A percentile compares a stretch with the other conserved stretches of the same genome.
Evolutionary conservation across 2,329 filamentous ascomycete species (phyloP).

Genomic region (Colletotrichum shisoi): DNA sequence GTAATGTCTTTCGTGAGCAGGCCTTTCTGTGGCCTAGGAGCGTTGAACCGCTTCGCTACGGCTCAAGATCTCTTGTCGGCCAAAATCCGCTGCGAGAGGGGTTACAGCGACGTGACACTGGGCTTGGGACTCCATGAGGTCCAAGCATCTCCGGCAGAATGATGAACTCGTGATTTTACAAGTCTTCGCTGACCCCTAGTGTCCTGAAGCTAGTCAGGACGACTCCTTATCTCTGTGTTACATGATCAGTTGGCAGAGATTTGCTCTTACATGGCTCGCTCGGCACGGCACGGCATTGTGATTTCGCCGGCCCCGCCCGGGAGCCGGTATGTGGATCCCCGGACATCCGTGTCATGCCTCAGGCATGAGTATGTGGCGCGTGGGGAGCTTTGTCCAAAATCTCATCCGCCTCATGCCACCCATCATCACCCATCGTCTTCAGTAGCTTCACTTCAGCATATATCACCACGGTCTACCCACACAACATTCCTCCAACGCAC

Average conservation of each 20-base stretch:
- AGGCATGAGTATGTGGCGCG: background rate
- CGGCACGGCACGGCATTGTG: too few relatives aligned
- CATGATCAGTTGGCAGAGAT: too few relatives aligned
- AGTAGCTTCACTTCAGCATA: too few relatives aligned
- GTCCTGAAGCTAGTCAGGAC: too few relatives aligned
- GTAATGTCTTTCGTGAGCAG: too few relatives aligned
- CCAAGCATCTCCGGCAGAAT: too few relatives aligned
- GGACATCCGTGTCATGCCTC: background rate
- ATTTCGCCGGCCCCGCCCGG: too few relatives aligned
- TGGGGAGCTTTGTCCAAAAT: background rate
- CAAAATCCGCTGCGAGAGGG: background rate
- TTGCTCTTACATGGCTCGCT: too few relatives aligned
- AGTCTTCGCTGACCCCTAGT: too few relatives aligned
- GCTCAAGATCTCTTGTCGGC: background rate
- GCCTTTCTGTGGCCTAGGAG: background rate
- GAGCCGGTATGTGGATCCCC: background rate
- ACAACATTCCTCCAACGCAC: background rate
- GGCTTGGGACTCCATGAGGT: too few relatives aligned
- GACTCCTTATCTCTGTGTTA: too few relatives aligned
- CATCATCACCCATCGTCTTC: background rate
- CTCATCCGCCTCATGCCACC: slow-evolving; percentile 7
- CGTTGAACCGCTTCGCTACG: background rate
- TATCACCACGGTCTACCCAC: background rate
- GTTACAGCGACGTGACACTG: background rate
- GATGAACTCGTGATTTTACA: too few relatives aligned